Base-by-base conservation (phyloP, 2,329 filamentous ascomycete species). In the Talaromyces sp. region DNA sequence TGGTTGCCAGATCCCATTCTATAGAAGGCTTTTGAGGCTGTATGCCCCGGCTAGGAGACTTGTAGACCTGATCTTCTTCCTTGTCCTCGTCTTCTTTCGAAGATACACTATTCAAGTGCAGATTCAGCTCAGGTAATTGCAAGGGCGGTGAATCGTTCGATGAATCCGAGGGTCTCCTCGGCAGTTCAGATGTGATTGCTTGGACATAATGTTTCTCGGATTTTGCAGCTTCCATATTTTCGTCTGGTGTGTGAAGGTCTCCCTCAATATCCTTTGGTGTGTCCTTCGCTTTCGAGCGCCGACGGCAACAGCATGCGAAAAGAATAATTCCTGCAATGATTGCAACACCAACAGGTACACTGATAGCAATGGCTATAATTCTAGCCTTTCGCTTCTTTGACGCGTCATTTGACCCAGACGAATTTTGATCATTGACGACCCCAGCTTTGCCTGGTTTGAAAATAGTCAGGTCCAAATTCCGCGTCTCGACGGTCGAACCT, bases 381-480 rank as follows among this genome's bases (percentile, higher is more conserved):
- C 72, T 72, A 47, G 73, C 73, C 65, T 75, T 76, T 57, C 68
- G 71, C 40, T 65, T 65, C 42, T 68, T 65, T 10, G 57, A 63
- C n/a, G 57, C 65, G 8, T 61, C 40, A 47, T 63, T 57, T 33
- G 64, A 59, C 8, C 64, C 65, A 6, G 64, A 62, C 23, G 70
- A 59, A n/a, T 50, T 66, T 59, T n/a, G 68, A 34, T 63, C 64
- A 31, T 65, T 67, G 50, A 64, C 61, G 27, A 62, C 58, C 23
- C 68, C 64, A 3, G 63, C 66, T 7, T 66, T 66, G 12, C 55
- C 59, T 5, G 55, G 51, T 30, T 68, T 66, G 9, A 72, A 65
- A 23, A 73, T 63, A 54, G 71, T 69, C 6, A 85, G 75, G 1
- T 72, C 74, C 61, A 85, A 81, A 2, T 70, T 68, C 59, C 81